Evolutionary conservation across 169 alveolate species (phyloP).

Genomic region (Ichthyophthirius multifiliis): DNA sequence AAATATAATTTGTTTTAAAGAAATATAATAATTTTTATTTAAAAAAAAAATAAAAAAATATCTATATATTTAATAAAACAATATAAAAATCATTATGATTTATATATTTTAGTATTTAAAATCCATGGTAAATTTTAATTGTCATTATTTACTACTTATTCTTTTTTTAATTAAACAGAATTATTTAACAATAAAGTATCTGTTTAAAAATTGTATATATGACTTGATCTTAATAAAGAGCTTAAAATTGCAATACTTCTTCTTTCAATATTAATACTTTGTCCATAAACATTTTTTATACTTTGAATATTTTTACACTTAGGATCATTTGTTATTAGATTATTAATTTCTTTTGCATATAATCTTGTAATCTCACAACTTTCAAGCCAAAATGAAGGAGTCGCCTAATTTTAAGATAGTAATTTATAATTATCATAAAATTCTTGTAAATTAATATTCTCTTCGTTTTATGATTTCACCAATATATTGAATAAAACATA

Average conservation of each 20-base stretch:
- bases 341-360: neutral
- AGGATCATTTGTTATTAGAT: neutral
- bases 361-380: neutral
- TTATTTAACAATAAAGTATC: neutral
- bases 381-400: neutral
- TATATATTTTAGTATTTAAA: neutral
- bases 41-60: too few species aligned
- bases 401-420: neutral
- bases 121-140: neutral
- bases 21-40: too few species aligned
- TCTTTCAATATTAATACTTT: neutral
- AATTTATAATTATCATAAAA: neutral
- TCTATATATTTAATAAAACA: neutral
- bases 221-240: neutral
- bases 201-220: neutral
- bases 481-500: neutral
- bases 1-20: neutral
- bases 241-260: neutral
- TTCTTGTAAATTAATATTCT: neutral
- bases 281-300: neutral
- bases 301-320: neutral
- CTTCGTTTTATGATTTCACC: neutral
- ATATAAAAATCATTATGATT: neutral
- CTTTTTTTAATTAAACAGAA: neutral
- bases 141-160: neutral